phyloP scores from a whole-genome alignment of 75 land plant genomes.

The Cupressus sempervirens region DNA sequence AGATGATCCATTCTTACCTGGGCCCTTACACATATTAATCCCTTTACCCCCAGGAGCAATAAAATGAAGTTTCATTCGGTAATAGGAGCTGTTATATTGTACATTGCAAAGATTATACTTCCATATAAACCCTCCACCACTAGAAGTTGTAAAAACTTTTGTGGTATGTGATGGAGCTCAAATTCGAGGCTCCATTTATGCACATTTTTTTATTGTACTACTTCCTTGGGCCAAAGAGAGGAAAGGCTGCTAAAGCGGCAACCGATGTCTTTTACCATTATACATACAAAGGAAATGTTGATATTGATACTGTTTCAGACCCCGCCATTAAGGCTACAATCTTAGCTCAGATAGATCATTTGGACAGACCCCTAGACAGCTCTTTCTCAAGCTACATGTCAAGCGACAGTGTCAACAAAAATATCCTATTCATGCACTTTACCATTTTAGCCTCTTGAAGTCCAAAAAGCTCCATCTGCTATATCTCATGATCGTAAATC shows the following conservation, averaged over 20 bases:
- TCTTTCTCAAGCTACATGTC: conserved; percentile 88
- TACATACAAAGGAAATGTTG: conserved; percentile 97
- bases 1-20: no score
- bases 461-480: conserved; percentile 51
- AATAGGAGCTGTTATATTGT: no score
- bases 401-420: conserved; percentile 72
- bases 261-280: conserved; percentile 96
- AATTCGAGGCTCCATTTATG: no score
- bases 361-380: conserved; percentile 98
- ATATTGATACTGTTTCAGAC: conserved; percentile 89
- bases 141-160: no score
- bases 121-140: no score
- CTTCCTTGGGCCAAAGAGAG: conserved; percentile 99
- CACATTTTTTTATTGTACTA: no score
- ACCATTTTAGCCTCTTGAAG: conserved; percentile 43
- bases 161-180: no score
- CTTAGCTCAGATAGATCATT: conserved; percentile 97
- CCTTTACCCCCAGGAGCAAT: no score
- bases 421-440: conserved; percentile 54
- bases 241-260: conserved; percentile 96
- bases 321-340: conserved; percentile 98
- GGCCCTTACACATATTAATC: no score
- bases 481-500: conserved; percentile 75
- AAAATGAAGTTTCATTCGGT: no score
- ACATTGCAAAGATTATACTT: no score